phyloP scores from a whole-genome alignment of 192 early-diverging fungal species.

The Coemansia sp. region DNA sequence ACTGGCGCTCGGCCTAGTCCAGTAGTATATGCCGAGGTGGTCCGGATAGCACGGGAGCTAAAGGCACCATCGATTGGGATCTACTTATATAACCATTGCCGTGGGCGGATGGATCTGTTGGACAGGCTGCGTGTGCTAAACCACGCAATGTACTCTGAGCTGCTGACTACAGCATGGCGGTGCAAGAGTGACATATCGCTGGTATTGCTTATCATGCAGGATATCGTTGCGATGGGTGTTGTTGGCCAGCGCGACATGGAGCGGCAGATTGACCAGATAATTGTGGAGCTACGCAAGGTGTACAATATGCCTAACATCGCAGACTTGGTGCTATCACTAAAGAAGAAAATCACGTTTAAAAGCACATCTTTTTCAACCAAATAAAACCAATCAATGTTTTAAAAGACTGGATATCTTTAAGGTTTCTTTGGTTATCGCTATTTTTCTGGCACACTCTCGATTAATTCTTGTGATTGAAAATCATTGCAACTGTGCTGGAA shows the following conservation, averaged over 20 bases:
- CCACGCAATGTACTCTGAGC: conserved; percentile 27
- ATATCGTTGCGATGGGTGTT: conserved; percentile 26
- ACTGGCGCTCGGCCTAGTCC: conserved; percentile 19
- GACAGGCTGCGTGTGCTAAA: conserved; percentile 31
- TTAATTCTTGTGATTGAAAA: too few relatives aligned
- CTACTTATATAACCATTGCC: conserved; percentile 34
- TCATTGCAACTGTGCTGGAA: too few relatives aligned
- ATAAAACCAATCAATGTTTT: too few relatives aligned
- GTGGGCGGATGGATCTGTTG: conserved; percentile 11
- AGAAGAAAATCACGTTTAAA: conserved; percentile 10
- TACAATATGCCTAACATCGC: conserved; percentile 23
- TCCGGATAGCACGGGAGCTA: conserved; percentile 28
- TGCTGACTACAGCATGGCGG: conserved; percentile 25
- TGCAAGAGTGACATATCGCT: conserved; percentile 26
- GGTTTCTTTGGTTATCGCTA: too few relatives aligned
- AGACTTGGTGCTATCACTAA: conserved; percentile 5
- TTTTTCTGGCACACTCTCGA: too few relatives aligned
- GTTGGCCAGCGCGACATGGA: conserved; percentile 8
- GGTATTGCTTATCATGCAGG: conserved; percentile 21
- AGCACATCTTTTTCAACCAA: too few relatives aligned
- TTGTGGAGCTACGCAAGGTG: conserved; percentile 21
- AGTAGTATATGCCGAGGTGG: conserved; percentile 23
- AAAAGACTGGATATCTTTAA: too few relatives aligned
- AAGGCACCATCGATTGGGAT: conserved; percentile 19
- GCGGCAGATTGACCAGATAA: conserved; percentile 26